These are phyloP conservation scores for Yarrowia bubula DNA, from an alignment of 805 yeast genomes.

Conservation along the genomic window DNA sequence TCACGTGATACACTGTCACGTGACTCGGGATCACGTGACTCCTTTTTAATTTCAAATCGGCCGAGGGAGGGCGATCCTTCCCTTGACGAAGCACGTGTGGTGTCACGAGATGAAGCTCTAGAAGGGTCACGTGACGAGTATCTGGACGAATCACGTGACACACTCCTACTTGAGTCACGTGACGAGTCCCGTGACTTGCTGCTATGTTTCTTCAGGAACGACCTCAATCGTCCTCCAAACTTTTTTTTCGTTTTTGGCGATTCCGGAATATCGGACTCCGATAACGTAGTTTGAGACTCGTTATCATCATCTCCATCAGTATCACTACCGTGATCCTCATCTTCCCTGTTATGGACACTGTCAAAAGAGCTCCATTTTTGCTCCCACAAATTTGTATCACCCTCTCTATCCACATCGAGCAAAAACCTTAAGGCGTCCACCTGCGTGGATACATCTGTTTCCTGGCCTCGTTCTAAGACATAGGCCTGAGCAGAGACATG, in stretches of 20 bases:
- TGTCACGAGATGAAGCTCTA: neutral
- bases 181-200: neutral
- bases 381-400: conserved; percentile 6
- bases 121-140: neutral
- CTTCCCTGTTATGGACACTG: neutral
- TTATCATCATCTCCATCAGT: neutral
- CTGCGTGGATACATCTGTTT: neutral
- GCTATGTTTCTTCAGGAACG: neutral
- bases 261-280: neutral
- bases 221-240: neutral
- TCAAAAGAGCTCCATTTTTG: neutral
- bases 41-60: neutral
- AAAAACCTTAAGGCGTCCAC: neutral
- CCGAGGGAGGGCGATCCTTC: neutral
- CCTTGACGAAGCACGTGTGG: neutral
- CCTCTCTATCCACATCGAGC: conserved; percentile 6
- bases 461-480: neutral
- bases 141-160: neutral
- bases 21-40: neutral
- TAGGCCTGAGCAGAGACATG: neutral
- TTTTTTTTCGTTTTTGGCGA: neutral
- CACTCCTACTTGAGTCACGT: neutral
- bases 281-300: neutral
- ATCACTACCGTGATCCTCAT: neutral
- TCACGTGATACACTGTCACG: neutral